Percentiles rank a stretch among this genome's conserved stretches.
Conservation (phyloP, 176 grass and related monocot species). For the Avena eriantha region DNA sequence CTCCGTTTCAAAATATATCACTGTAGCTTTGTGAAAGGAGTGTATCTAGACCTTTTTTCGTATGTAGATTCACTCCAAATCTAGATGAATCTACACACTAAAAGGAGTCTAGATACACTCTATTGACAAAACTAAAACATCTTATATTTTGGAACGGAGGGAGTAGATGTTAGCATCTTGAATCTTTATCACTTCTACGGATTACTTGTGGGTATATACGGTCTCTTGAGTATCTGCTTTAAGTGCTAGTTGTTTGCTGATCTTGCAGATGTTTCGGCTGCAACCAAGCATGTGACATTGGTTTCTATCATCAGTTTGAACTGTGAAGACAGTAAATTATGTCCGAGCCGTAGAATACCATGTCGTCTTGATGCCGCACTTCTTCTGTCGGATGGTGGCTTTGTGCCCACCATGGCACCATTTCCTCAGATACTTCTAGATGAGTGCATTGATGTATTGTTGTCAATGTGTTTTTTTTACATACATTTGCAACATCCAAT, state of each 20-base stretch:
- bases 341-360: neutral
- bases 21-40: too few species aligned
- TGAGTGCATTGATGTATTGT: slow-evolving; percentile 14
- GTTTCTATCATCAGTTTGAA: neutral
- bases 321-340: slow-evolving; percentile 26
- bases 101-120: too few species aligned
- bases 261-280: slow-evolving; percentile 25
- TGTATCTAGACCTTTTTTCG: too few species aligned
- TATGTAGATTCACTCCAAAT: too few species aligned
- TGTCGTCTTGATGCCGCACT: neutral
- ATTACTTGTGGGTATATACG: neutral
- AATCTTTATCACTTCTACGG: neutral
- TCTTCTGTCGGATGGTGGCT: slow-evolving; percentile 3
- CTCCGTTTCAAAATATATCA: too few species aligned
- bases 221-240: neutral
- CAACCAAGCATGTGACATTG: neutral
- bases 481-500: neutral
- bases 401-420: neutral
- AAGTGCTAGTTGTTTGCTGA: neutral
- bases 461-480: neutral
- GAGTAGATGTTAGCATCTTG: slow-evolving; percentile 5
- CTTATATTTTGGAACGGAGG: too few species aligned
- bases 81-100: too few species aligned
- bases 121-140: too few species aligned
- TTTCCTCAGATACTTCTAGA: neutral